phyloP scores from a whole-genome alignment of 225 moss, liverwort and hornwort genomes.

The Bryum argenteum region DNA sequence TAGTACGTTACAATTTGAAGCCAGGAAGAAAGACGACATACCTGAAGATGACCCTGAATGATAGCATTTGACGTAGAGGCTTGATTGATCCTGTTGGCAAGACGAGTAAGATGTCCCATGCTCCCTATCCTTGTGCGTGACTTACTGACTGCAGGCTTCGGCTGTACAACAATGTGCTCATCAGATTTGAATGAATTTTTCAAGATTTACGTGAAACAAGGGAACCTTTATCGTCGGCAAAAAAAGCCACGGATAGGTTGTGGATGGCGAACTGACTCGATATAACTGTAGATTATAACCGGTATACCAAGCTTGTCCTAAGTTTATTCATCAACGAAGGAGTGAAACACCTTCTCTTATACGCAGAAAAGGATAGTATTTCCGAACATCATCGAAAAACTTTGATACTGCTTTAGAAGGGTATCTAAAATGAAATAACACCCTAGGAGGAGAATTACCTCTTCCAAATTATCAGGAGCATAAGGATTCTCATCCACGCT shows the following conservation, averaged over 20 bases:
- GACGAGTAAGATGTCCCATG: conserved; percentile 86
- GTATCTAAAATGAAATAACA: neutral
- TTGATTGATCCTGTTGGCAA: conserved; percentile 78
- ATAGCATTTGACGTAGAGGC: conserved; percentile 52
- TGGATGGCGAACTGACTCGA: neutral
- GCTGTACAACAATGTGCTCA: conserved; percentile 46
- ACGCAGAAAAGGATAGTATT: neutral
- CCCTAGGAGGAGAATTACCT: conserved; percentile 39
- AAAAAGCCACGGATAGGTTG: neutral
- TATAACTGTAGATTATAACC: neutral
- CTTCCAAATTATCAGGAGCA: conserved; percentile 62
- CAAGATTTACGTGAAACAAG: neutral
- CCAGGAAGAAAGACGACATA: conserved; percentile 20
- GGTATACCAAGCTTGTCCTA: neutral
- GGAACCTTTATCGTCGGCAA: conserved; percentile 1
- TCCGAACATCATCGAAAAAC: neutral
- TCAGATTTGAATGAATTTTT: neutral
- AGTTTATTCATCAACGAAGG: neutral
- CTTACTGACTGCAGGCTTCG: conserved; percentile 64
- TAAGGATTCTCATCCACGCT: conserved; percentile 77
- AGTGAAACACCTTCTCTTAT: neutral
- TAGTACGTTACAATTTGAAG: neutral
- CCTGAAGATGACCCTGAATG: conserved; percentile 72
- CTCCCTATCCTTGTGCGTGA: conserved; percentile 79
- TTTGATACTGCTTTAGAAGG: neutral